These are phyloP conservation scores for Acacia acuminata DNA, from an alignment of 306 rosid species.

Conservation along the genomic window DNA sequence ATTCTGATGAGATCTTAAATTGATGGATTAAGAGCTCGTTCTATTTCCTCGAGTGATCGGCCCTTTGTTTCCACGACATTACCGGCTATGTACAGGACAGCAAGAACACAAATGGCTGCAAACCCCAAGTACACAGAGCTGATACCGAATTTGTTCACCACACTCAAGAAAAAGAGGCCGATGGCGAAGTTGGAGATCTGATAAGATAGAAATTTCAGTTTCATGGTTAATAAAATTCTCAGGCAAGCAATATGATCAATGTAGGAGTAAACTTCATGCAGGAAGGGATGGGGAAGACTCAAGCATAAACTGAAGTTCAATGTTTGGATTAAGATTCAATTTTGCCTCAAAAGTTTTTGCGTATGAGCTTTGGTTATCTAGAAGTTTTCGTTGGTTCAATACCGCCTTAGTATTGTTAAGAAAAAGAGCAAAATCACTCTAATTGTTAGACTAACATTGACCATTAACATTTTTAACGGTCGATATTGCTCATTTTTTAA, in stretches of 20 bases:
- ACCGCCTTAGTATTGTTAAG: too few relatives aligned
- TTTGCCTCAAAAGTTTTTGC: too few relatives aligned
- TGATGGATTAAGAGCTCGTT: slow-evolving; percentile 68
- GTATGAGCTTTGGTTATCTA: too few relatives aligned
- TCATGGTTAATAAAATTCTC: not conserved
- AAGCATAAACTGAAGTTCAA: not conserved
- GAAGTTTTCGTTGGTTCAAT: too few relatives aligned
- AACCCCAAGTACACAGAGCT: slow-evolving; percentile 88
- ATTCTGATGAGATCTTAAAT: slow-evolving; percentile 39
- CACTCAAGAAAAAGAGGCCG: slow-evolving; percentile 93
- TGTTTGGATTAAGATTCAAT: not conserved
- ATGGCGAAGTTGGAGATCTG: slow-evolving; percentile 91
- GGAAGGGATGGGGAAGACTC: not conserved
- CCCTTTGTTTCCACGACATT: slow-evolving; percentile 97
- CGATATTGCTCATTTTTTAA: too few relatives aligned
- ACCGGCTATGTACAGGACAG: slow-evolving; percentile 79
- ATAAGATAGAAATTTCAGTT: slow-evolving; percentile 19
- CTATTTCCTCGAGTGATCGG: slow-evolving; percentile 92
- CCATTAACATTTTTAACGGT: too few relatives aligned
- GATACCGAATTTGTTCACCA: slow-evolving; percentile 91
- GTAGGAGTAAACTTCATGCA: not conserved
- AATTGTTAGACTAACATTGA: too few relatives aligned
- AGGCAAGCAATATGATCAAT: not conserved
- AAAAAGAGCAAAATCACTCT: too few relatives aligned
- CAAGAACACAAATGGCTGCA: slow-evolving; percentile 71